phyloP scores from a whole-genome alignment of 345 rosid genomes.

The Pelargonium nanum region DNA sequence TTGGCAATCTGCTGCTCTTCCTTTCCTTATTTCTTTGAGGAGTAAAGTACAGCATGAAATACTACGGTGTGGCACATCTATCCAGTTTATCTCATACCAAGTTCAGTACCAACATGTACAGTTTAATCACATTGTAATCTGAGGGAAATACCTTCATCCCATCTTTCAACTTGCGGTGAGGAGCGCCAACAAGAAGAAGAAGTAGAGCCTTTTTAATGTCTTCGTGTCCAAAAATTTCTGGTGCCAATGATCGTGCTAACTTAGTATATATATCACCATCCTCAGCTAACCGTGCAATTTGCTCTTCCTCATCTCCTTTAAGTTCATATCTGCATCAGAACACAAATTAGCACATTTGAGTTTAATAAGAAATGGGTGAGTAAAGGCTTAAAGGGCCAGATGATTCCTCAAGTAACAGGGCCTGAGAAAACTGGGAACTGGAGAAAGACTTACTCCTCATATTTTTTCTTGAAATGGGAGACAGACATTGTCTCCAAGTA shows the following conservation, averaged over 20 bases:
- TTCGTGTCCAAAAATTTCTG: slow-evolving; percentile 98
- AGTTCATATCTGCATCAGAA: slow-evolving; percentile 63
- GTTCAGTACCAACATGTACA: not conserved
- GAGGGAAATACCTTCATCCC: slow-evolving; percentile 77
- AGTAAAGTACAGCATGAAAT: not conserved
- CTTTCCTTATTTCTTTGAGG: not conserved
- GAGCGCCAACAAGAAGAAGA: slow-evolving; percentile 95
- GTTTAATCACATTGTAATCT: not conserved
- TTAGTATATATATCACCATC: slow-evolving; percentile 96
- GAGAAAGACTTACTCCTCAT: slow-evolving; percentile 69
- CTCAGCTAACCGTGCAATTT: slow-evolving; percentile 77
- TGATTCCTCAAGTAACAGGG: not conserved
- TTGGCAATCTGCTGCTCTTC: not conserved
- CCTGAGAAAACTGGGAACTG: not conserved
- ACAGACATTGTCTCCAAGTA: slow-evolving; percentile 88
- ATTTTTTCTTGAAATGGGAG: slow-evolving; percentile 87
- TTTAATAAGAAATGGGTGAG: slow-evolving; percentile 3
- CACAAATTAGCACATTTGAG: not conserved
- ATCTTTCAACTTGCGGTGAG: slow-evolving; percentile 85
- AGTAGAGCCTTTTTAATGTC: slow-evolving; percentile 93
- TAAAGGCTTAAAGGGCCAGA: not conserved
- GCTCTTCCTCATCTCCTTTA: slow-evolving; percentile 77
- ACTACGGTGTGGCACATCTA: not conserved
- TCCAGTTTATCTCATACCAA: not conserved
- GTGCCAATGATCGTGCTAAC: slow-evolving; percentile 82